Base-by-base conservation (phyloP, 1,284 basidiomycete genomes). In the Rhodofomes roseus region DNA sequence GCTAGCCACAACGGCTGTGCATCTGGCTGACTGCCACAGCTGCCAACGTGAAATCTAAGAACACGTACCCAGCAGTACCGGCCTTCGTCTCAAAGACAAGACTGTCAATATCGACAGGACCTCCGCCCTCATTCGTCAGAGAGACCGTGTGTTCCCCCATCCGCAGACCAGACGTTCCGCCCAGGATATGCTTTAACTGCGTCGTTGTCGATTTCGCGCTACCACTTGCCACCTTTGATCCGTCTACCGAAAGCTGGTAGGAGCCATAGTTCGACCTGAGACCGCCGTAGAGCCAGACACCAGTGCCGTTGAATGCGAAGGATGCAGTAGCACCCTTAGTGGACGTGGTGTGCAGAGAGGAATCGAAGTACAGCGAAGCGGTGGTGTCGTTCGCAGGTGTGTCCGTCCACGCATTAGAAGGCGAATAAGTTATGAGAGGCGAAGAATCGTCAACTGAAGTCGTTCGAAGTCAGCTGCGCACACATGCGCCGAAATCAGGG, bases 241-340 rank as follows among this genome's bases (percentile, higher is more conserved):
- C 79, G 63, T 85, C 83, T 7, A 85, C 71, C 11, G 74, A 61
- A 27, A 85, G 62, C 29, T 71, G 71, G 67, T 79, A 85, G 23
- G 71, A 65, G 53, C 84, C 83, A 65, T 84, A 84, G 58, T 74
- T 71, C 23, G 80, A 74, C 60, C 76, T 67, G 40, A 70, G 73
- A 16, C 78, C 79, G 36, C 83, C 83, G 64, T 77, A 81, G 54
- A 85, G 66, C 67, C 77, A 78, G 55, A 84, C 74, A 4, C 81
- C 84, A 60, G 82, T 85, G 22, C 83, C 82, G 76, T 62, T 66
- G 62, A 72, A 71, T 53, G 63, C 63, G 58, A 71, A 55, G 22
- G 64, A 59, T 1, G 68, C 69, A 7, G 68, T 57, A 1, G 73
- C 70, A 29, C 68, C 70, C 37, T 62, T 61, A 31, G 59, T 40